phyloP scores from a whole-genome alignment of 2,329 filamentous ascomycete genomes.

The Penicillium brevicompactum region DNA sequence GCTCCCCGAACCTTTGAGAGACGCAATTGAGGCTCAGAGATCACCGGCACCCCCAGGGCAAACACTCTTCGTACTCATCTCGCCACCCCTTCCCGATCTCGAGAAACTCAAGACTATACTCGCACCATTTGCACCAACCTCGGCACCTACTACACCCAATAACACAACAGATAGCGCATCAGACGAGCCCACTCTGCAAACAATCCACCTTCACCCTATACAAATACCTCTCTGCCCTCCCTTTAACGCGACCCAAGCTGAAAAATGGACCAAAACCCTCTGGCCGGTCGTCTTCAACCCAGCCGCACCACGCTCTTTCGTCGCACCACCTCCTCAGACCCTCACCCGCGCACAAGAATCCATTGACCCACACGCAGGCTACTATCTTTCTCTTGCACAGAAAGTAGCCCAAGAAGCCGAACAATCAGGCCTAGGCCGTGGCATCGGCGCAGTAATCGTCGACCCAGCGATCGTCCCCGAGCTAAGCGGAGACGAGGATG shows the following conservation, averaged over 20 bases:
- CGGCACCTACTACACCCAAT: conserved; percentile 4
- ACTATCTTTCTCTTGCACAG: conserved; percentile 44
- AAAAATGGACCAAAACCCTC: conserved; percentile 42
- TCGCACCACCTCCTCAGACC: conserved; percentile 45
- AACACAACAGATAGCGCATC: neutral
- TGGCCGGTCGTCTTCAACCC: conserved; percentile 51
- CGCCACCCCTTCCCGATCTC: conserved; percentile 43
- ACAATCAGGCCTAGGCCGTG: conserved; percentile 39
- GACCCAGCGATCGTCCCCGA: conserved; percentile 42
- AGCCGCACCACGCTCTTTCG: conserved; percentile 44
- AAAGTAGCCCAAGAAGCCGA: conserved; percentile 42
- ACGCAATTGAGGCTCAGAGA: conserved; percentile 20
- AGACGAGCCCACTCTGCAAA: conserved; percentile 7
- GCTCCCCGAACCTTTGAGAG: conserved; percentile 34
- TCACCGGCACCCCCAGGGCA: conserved; percentile 18
- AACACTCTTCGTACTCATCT: conserved; percentile 45
- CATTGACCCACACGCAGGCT: conserved; percentile 40
- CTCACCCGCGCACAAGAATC: conserved; percentile 37
- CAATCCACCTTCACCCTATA: conserved; percentile 33
- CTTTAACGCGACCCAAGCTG: conserved; percentile 42
- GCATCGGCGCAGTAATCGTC: conserved; percentile 48
- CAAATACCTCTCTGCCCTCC: conserved; percentile 46
- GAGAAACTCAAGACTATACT: conserved; percentile 38
- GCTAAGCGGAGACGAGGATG: conserved; percentile 24
- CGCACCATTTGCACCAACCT: conserved; percentile 35